These are phyloP conservation scores for Aspergillus fischeri DNA, from an alignment of 2,329 filamentous ascomycete species.

Conservation along the genomic window DNA sequence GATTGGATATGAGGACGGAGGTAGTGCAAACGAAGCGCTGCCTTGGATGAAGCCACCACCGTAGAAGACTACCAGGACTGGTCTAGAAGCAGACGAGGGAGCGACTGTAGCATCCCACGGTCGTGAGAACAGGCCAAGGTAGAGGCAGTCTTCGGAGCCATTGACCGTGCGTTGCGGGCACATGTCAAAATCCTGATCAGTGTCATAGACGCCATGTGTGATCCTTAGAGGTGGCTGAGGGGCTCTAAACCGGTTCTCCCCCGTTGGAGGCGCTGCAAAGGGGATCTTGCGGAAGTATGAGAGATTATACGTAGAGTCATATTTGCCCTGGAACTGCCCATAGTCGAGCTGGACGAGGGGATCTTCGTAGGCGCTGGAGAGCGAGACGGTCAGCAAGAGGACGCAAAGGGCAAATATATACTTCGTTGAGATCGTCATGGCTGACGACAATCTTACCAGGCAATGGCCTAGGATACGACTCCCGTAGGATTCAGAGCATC, in stretches of 20 bases:
- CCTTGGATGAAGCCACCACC: conserved; percentile 61
- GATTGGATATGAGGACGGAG: conserved; percentile 55
- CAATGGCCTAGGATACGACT: neutral
- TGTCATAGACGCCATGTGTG: conserved; percentile 51
- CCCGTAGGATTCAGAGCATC: neutral
- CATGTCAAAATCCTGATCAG: conserved; percentile 53
- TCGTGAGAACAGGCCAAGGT: conserved; percentile 57
- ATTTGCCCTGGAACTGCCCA: conserved; percentile 51
- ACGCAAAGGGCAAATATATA: conserved; percentile 2
- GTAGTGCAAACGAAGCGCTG: conserved; percentile 51
- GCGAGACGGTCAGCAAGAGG: conserved; percentile 5
- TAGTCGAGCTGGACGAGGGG: conserved; percentile 45
- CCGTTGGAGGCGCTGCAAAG: conserved; percentile 56
- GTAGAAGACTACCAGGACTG: conserved; percentile 59
- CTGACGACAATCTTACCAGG: neutral
- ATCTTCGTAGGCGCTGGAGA: conserved; percentile 19
- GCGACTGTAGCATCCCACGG: conserved; percentile 45
- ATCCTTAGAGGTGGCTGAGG: conserved; percentile 54
- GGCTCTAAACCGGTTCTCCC: conserved; percentile 56
- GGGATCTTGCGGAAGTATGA: conserved; percentile 60
- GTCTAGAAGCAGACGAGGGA: conserved; percentile 37
- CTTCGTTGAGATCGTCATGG: conserved; percentile 9
- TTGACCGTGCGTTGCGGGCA: conserved; percentile 57
- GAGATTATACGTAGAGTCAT: conserved; percentile 51
- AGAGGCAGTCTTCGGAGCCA: conserved; percentile 58